phyloP scores from a whole-genome alignment of 352 stramenopile genomes.

The Peronospora destructor region DNA sequence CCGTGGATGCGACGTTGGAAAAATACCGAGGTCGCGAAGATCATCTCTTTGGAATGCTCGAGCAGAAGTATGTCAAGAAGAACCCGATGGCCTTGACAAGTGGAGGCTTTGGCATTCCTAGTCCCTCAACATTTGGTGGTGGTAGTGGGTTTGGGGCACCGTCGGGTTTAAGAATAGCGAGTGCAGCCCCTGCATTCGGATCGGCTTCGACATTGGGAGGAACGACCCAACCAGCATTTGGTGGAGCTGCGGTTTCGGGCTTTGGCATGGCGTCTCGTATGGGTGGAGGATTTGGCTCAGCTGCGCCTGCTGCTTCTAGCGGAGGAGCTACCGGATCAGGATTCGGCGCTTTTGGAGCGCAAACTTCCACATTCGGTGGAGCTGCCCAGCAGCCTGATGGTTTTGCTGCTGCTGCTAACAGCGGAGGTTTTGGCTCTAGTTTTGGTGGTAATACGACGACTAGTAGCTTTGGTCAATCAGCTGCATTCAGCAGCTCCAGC shows the following conservation, averaged over 20 bases:
- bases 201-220: slow-evolving; percentile 42
- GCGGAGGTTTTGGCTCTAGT: slow-evolving; percentile 27
- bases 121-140: slow-evolving; percentile 30
- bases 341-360: slow-evolving; percentile 39
- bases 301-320: slow-evolving; percentile 16
- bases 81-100: slow-evolving; percentile 12
- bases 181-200: slow-evolving; percentile 39
- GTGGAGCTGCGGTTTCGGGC: slow-evolving; percentile 13
- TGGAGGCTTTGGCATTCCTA: slow-evolving; percentile 38
- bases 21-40: slow-evolving; percentile 73
- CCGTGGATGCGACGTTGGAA: slow-evolving; percentile 57
- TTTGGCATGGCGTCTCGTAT: slow-evolving; percentile 27
- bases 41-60: slow-evolving; percentile 62
- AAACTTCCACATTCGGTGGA: slow-evolving; percentile 31
- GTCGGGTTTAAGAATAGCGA: slow-evolving; percentile 36
- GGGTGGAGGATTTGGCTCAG: slow-evolving; percentile 28
- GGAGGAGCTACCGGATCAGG: slow-evolving; percentile 25
- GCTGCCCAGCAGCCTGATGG: slow-evolving; percentile 16
- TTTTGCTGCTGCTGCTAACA: slow-evolving; percentile 25
- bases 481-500: slow-evolving; percentile 37
- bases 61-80: slow-evolving; percentile 67
- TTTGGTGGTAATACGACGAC: slow-evolving; percentile 24
- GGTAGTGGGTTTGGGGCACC: slow-evolving; percentile 44
- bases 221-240: slow-evolving; percentile 32
- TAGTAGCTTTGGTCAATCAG: slow-evolving; percentile 32